phyloP scores from a whole-genome alignment of 176 grass and related monocot species.

The Hordeum marinum region DNA sequence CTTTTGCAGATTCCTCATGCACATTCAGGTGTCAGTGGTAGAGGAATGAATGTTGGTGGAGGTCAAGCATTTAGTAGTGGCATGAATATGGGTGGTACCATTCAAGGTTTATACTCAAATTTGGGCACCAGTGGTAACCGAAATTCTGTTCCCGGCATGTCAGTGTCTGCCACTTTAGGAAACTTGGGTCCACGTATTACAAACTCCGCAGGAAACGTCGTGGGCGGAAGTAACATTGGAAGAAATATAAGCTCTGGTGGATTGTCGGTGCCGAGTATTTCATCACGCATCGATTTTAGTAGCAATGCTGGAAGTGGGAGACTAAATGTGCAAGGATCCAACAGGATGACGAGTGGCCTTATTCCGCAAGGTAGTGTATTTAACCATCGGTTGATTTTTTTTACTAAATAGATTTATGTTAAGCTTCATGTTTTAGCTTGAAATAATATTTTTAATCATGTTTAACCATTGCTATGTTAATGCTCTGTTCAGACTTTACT shows the following conservation, averaged over 20 bases:
- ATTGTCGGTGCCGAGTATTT: conserved; percentile 54
- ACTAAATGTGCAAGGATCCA: conserved; percentile 79
- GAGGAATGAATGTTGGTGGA: conserved; percentile 76
- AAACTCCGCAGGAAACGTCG: conserved; percentile 67
- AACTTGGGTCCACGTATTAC: conserved; percentile 69
- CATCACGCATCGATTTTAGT: conserved; percentile 67
- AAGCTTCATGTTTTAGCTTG: neutral
- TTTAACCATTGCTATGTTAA: neutral
- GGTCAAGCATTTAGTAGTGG: conserved; percentile 70
- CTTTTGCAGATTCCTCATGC: conserved; percentile 79
- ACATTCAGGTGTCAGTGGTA: conserved; percentile 70
- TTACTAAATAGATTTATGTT: conserved; percentile 7
- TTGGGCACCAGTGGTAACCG: conserved; percentile 55
- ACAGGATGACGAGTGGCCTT: conserved; percentile 66
- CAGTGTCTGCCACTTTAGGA: conserved; percentile 52
- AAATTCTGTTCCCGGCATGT: conserved; percentile 66
- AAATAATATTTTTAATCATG: neutral
- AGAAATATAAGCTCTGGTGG: conserved; percentile 86
- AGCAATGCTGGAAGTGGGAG: conserved; percentile 55
- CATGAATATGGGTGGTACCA: conserved; percentile 76
- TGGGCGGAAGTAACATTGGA: conserved; percentile 75
- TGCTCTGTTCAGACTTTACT: neutral
- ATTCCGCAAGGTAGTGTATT: conserved; percentile 72
- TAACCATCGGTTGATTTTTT: neutral
- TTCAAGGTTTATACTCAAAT: conserved; percentile 79